Conservation (phyloP, 2,329 filamentous ascomycete species). For the Chrysosporium keratinophilum region DNA sequence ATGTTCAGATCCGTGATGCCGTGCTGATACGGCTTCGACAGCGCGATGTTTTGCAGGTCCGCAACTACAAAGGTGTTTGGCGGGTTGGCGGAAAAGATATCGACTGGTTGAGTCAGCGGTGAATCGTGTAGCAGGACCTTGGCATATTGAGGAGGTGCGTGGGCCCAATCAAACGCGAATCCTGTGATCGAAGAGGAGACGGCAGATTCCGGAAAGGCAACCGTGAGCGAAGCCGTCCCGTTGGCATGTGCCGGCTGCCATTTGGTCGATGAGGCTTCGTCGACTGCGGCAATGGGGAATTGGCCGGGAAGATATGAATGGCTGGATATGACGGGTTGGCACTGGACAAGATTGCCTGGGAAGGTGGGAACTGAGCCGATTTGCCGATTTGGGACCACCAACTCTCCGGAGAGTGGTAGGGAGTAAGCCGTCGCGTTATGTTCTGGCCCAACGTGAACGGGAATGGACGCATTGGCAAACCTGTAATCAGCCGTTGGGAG, state of each 20-base stretch:
- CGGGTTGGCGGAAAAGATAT: slow-evolving; percentile 8
- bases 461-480: slow-evolving; percentile 47
- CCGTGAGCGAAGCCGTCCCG: slow-evolving; percentile 44
- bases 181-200: slow-evolving; percentile 27
- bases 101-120: slow-evolving; percentile 22
- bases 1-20: slow-evolving; percentile 24
- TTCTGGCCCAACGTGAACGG: slow-evolving; percentile 46
- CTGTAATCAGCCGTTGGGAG: slow-evolving; percentile 45
- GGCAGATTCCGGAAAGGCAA: slow-evolving; percentile 42
- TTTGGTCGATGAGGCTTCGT: slow-evolving; percentile 55
- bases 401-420: slow-evolving; percentile 40
- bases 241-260: slow-evolving; percentile 53
- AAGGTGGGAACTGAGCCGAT: slow-evolving; percentile 46
- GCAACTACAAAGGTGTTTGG: slow-evolving; percentile 20
- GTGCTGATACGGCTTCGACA: slow-evolving; percentile 32
- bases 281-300: slow-evolving; percentile 57
- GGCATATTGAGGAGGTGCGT: slow-evolving; percentile 45
- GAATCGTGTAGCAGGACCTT: slow-evolving; percentile 47
- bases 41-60: slow-evolving; percentile 23
- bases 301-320: slow-evolving; percentile 50
- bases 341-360: slow-evolving; percentile 55
- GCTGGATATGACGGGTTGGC: slow-evolving; percentile 43
- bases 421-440: slow-evolving; percentile 35
- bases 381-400: slow-evolving; percentile 50
- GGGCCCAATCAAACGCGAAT: slow-evolving; percentile 52